A percentile compares a stretch with the other conserved stretches of the same genome.
Evolutionary conservation across 2,329 filamentous ascomycete species (phyloP).

Genomic region (Fusarium scirpi): DNA sequence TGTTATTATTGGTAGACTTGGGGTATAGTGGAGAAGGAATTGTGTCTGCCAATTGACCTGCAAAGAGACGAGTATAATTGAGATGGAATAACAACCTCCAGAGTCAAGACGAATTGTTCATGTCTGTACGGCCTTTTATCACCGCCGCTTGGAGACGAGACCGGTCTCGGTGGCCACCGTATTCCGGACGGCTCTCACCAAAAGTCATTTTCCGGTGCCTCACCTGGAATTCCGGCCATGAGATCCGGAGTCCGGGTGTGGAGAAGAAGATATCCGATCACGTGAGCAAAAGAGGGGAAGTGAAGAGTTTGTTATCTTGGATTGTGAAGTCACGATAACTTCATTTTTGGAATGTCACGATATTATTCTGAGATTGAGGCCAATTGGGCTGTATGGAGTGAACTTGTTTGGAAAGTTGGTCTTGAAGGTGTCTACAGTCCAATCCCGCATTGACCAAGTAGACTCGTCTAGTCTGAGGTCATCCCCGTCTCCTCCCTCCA

Average conservation of each 20-base stretch:
- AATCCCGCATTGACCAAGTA: conserved; percentile 2
- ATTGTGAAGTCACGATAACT: conserved; percentile 11
- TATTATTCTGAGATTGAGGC: background rate
- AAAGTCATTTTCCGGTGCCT: conserved; percentile 27
- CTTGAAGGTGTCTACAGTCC: background rate
- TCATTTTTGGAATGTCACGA: background rate
- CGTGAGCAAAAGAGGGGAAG: conserved; percentile 11
- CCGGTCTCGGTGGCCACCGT: conserved; percentile 36
- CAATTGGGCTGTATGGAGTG: background rate
- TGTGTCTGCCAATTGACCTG: conserved; percentile 20
- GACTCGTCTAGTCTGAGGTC: background rate
- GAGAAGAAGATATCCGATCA: conserved; percentile 26
- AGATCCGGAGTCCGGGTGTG: conserved; percentile 28
- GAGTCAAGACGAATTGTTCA: conserved; percentile 15
- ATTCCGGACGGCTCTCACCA: conserved; percentile 31
- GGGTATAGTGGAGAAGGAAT: background rate
- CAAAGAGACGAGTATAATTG: background rate
- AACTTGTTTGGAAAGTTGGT: background rate
- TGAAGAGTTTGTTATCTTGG: background rate
- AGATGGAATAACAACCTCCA: conserved; percentile 1
- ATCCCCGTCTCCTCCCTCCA: background rate
- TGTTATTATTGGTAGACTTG: conserved; percentile 25
- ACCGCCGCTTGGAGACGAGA: conserved; percentile 31
- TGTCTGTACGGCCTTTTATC: conserved; percentile 34
- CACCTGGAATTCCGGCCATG: conserved; percentile 35